Evolutionary conservation across 1,284 basidiomycete species (phyloP), one percentile per base, ranked within the genome.

Genomic region (Neolentinus lepideus): DNA sequence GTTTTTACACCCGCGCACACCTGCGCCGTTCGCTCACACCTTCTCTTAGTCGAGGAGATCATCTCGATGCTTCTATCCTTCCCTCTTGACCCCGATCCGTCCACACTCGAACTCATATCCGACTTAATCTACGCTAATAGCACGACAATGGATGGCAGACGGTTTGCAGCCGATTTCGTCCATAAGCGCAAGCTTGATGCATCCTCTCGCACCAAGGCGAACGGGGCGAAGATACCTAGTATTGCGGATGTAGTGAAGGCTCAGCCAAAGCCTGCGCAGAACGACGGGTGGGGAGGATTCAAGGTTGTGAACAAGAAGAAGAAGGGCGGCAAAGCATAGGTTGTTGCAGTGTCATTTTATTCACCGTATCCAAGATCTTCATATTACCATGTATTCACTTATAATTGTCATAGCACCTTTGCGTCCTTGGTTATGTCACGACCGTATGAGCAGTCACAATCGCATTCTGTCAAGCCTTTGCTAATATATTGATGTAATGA

Each of bases 221-320:
- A 25, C 27, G 47, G 47, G 8, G 66, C 67, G 19, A 88, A 85
- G 64, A 72, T 77, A 24, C 73, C 84, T 27, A 91, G 88, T 2
- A 88, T 92, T 58, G 90, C 90, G 12, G 90, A 92, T 60, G 91
- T 94, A 1, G 92, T 95, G 58, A 94, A 93, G 73, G 81, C 89
- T 10, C 86, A 90, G 63, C 92, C 92, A 1, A 94, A 92, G 71
- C 77, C 84, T 12, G 68, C 73, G 8, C 73, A 82, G 53, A 82
- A 78, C 50, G 77, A 80, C 48, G 92, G 94, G 67, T 89, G 90
- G 81, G 83, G 84, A 14, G 84, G 84, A 3, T 94, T 92, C 77
- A 94, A 93, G 72, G 88, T 94, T 14, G 92, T 94, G 54, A 94
- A 93, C 70, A 92, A 93, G 76, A 94, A 94, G 77, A 92, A 88